These are phyloP conservation scores for Didymella arachidicola DNA, from an alignment of 2,329 filamentous ascomycete genomes.

Conservation along the genomic window DNA sequence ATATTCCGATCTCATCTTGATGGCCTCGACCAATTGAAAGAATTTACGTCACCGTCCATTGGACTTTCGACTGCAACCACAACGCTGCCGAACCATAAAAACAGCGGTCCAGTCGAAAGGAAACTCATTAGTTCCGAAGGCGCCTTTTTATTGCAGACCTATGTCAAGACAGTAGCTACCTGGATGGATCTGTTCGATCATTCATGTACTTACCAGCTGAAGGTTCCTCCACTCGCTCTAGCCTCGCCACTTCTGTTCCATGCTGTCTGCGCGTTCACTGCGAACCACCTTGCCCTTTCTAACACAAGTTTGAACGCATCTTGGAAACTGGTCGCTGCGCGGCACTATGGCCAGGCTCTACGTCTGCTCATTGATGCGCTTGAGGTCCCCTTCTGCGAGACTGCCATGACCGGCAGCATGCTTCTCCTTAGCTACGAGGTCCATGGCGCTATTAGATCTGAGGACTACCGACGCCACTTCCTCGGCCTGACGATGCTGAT, in stretches of 20 bases:
- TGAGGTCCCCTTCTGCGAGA: conserved; percentile 35
- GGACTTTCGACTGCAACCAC: conserved; percentile 23
- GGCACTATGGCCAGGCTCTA: conserved; percentile 44
- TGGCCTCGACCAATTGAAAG: conserved; percentile 29
- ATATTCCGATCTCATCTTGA: conserved; percentile 38
- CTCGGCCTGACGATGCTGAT: conserved; percentile 43
- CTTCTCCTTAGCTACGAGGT: conserved; percentile 48
- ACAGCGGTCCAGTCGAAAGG: conserved; percentile 11
- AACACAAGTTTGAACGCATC: conserved; percentile 33
- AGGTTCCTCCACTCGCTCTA: conserved; percentile 38
- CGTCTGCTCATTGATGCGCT: conserved; percentile 42
- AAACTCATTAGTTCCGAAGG: conserved; percentile 39
- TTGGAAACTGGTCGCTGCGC: conserved; percentile 41
- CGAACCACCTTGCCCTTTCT: conserved; percentile 44
- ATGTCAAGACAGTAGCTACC: conserved; percentile 42
- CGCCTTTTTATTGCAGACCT: conserved; percentile 44
- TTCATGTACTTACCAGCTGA: conserved; percentile 41
- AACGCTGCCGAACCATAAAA: conserved; percentile 22
- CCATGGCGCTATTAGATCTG: conserved; percentile 35
- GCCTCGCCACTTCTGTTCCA: conserved; percentile 45
- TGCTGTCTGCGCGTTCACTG: conserved; percentile 46
- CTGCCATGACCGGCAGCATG: conserved; percentile 46
- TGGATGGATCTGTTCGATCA: conserved; percentile 50
- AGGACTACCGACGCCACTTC: conserved; percentile 43
- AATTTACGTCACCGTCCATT: conserved; percentile 17